phyloP scores from a whole-genome alignment of 2,329 filamentous ascomycete species.

The Botrytis elliptica region DNA sequence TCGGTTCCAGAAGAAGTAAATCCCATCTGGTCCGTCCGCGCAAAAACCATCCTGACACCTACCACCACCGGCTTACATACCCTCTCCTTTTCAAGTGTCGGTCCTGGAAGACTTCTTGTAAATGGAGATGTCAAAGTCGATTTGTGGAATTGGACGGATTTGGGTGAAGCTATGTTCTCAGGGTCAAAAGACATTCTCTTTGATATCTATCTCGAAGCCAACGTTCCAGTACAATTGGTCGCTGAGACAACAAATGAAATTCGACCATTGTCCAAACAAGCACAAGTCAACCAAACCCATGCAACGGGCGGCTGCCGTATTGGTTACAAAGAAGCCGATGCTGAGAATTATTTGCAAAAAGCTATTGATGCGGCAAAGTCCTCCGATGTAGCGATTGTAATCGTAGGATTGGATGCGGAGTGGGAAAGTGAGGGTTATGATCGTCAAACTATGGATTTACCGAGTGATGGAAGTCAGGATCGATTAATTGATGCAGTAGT shows the following conservation, averaged over 20 bases:
- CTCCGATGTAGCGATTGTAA: conserved; percentile 65
- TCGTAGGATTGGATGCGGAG: conserved; percentile 69
- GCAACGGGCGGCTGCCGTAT: conserved; percentile 71
- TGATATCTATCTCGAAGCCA: conserved; percentile 57
- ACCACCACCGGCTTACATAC: conserved; percentile 61
- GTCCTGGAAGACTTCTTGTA: conserved; percentile 60
- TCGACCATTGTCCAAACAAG: conserved; percentile 60
- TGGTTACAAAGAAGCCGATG: conserved; percentile 67
- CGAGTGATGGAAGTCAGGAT: conserved; percentile 57
- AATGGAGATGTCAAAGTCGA: conserved; percentile 60
- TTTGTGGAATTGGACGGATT: conserved; percentile 68
- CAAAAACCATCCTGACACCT: conserved; percentile 57
- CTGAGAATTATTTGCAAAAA: conserved; percentile 59
- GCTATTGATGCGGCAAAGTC: conserved; percentile 60
- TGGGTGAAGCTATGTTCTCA: conserved; percentile 70
- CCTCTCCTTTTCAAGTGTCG: conserved; percentile 66
- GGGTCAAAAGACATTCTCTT: conserved; percentile 64
- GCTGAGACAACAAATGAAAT: conserved; percentile 67
- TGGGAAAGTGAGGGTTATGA: conserved; percentile 77
- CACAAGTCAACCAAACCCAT: conserved; percentile 53
- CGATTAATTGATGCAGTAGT: conserved; percentile 62
- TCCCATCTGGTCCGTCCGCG: conserved; percentile 55
- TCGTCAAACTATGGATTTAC: conserved; percentile 59
- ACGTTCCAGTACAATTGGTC: conserved; percentile 59
- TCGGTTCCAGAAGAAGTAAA: conserved; percentile 62